phyloP scores from a whole-genome alignment of 805 yeast genomes.

The Myxozyma sirexii region DNA sequence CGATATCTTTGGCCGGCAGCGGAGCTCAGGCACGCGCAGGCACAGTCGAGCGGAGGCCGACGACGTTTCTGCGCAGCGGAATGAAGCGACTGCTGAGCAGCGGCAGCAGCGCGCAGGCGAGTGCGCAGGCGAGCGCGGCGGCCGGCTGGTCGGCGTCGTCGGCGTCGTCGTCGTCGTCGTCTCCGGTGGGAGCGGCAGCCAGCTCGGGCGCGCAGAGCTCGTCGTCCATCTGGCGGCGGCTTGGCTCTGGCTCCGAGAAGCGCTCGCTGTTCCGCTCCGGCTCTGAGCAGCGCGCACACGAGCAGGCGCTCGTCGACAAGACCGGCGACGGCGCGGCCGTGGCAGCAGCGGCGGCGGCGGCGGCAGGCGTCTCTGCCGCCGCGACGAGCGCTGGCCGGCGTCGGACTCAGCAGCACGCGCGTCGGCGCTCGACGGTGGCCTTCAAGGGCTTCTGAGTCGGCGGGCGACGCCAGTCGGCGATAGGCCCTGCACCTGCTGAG shows the following conservation, averaged over 20 bases:
- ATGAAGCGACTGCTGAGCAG: neutral
- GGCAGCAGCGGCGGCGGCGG: slow-evolving; percentile 1
- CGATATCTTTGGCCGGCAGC: slow-evolving; percentile 6
- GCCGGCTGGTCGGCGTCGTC: too few relatives aligned
- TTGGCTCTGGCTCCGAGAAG: slow-evolving; percentile 8
- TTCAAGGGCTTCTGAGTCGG: slow-evolving; percentile 6
- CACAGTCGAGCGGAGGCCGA: neutral
- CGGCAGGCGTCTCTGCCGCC: slow-evolving; percentile 6
- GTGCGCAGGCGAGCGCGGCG: neutral
- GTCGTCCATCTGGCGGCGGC: slow-evolving; percentile 4
- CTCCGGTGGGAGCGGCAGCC: neutral
- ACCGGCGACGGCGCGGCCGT: slow-evolving; percentile 8
- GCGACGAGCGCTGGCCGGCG: slow-evolving; percentile 18
- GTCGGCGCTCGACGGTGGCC: slow-evolving; percentile 28
- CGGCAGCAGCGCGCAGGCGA: neutral
- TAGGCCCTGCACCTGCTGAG: neutral
- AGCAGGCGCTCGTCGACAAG: slow-evolving; percentile 10
- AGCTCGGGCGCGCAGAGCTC: neutral
- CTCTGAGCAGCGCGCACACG: neutral
- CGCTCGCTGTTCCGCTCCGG: slow-evolving; percentile 2
- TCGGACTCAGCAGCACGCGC: slow-evolving; percentile 7
- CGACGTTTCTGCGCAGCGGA: neutral
- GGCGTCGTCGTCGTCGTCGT: too few relatives aligned
- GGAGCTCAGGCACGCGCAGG: neutral
- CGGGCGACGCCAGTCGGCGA: too few relatives aligned